These are phyloP conservation scores for Pythium coloratum DNA, from an alignment of 352 stramenopile genomes.

Conservation along the genomic window DNA sequence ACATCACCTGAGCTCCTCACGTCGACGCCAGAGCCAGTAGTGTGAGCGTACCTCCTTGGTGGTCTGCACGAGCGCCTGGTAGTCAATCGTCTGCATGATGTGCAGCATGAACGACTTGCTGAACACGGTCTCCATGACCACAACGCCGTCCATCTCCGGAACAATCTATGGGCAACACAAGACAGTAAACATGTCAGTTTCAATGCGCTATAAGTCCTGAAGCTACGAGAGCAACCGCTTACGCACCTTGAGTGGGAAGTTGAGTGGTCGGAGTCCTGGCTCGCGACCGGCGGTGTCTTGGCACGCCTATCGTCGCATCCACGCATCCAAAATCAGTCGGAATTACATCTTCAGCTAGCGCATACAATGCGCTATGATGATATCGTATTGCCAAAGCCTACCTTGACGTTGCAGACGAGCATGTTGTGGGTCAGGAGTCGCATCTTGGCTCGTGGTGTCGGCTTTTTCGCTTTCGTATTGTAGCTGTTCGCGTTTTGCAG, in stretches of 20 bases:
- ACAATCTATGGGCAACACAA: conserved; percentile 47
- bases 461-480: conserved; percentile 5
- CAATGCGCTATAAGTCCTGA: too few species aligned
- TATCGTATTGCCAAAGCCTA: conserved; percentile 8
- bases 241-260: conserved; percentile 77
- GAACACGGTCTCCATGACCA: conserved; percentile 77
- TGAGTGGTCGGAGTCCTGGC: conserved; percentile 56
- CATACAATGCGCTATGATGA: not conserved
- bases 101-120: conserved; percentile 85
- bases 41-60: conserved; percentile 57
- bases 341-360: conserved; percentile 10
- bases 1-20: not conserved
- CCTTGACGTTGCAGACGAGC: conserved; percentile 86
- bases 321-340: not conserved
- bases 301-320: conserved; percentile 46
- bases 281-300: conserved; percentile 71
- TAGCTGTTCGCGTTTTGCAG: conserved; percentile 6
- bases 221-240: not conserved
- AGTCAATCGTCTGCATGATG: conserved; percentile 88
- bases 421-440: conserved; percentile 87
- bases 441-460: conserved; percentile 40
- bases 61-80: conserved; percentile 66
- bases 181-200: not conserved
- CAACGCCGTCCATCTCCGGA: conserved; percentile 76
- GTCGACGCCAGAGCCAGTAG: not conserved